A percentile compares a stretch with the other conserved stretches of the same genome.
These are phyloP conservation scores for Linnemannia exigua DNA, from an alignment of 192 early-diverging fungal species.

Conservation along the genomic window DNA sequence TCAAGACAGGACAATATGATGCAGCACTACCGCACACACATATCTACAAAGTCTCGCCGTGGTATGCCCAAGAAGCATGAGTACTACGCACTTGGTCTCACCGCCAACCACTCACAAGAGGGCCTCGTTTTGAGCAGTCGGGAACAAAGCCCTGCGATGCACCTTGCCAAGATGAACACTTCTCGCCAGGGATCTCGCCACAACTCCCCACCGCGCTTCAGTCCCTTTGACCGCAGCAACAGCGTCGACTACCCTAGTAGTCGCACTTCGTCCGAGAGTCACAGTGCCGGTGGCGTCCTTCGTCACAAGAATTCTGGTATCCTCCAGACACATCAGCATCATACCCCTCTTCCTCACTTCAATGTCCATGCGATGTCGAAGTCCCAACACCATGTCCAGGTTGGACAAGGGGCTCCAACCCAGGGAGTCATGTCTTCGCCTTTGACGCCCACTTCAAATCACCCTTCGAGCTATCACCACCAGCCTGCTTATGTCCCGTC, in stretches of 20 bases:
- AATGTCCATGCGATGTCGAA: conserved; percentile 16
- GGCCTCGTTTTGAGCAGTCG: conserved; percentile 9
- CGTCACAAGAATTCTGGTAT: conserved; percentile 44
- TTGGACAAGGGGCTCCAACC: neutral
- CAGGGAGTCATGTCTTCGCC: conserved; percentile 21
- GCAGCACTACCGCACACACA: conserved; percentile 88
- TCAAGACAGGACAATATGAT: conserved; percentile 91
- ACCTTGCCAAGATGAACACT: conserved; percentile 31
- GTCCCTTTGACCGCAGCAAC: conserved; percentile 38
- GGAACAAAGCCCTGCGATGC: conserved; percentile 24
- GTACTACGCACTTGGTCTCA: conserved; percentile 18
- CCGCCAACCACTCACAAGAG: conserved; percentile 40
- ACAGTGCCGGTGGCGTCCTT: conserved; percentile 11
- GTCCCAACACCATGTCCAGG: neutral
- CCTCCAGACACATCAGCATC: conserved; percentile 51
- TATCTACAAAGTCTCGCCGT: conserved; percentile 76
- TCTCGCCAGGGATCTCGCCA: conserved; percentile 45
- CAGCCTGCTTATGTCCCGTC: conserved; percentile 6
- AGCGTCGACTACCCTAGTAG: conserved; percentile 25
- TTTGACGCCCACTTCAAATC: conserved; percentile 27
- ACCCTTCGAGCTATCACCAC: conserved; percentile 10
- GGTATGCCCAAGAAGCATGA: conserved; percentile 43
- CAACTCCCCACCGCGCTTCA: conserved; percentile 49
- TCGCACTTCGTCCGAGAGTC: conserved; percentile 23
- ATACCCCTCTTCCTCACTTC: conserved; percentile 52